Base-by-base conservation (phyloP, 257 asterid genomes). In the Ligustrum vulgare region DNA sequence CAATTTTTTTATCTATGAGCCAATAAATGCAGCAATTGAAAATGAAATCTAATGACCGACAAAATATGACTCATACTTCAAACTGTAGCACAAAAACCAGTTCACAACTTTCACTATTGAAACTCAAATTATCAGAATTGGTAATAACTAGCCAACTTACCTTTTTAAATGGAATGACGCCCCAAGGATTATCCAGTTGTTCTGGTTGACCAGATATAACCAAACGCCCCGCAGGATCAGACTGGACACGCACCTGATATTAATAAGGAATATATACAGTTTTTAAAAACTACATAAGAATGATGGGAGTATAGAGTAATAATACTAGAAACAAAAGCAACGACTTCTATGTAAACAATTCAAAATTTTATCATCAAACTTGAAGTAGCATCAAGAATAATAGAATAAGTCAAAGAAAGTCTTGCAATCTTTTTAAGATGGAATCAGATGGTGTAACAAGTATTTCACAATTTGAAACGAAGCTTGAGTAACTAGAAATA, bases 191-290 rank as follows among this genome's bases (percentile, higher is more conserved):
- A 77, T 93, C 97, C 86, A 84, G 87, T 74, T 90, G 93, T 78
- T 91, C 98, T 15, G 98, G 97, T 81, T 90, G 96, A 60, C 98
- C 98, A 25, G 97, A 88, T 81, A 93, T 93, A 49, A 93, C 98
- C 88, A 93, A 85, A 68, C 97, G 96, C 7, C 98, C 98, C 2
- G 96, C 96, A 63, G 98, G 98, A 87, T 93, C 98, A 51, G 97
- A 91, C 82, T 93, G 96, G 60, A 93, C 97, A 0, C 91, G 93
- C 65, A 93, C 97, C 96, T 93, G 87, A 76, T 47, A 73, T 58
- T 78, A 72, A 58, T 69, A 34, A 70, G 66, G 72, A 43, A 72
- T 35, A 16, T 22, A 68, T 31, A 36, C 39, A 72, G 31, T 71
- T 34, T 33, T 34, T 31, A 54, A 58, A 58, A 32, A 60, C 67